phyloP scores from a whole-genome alignment of 176 grass and related monocot species.

The Coix lacrymajobi region DNA sequence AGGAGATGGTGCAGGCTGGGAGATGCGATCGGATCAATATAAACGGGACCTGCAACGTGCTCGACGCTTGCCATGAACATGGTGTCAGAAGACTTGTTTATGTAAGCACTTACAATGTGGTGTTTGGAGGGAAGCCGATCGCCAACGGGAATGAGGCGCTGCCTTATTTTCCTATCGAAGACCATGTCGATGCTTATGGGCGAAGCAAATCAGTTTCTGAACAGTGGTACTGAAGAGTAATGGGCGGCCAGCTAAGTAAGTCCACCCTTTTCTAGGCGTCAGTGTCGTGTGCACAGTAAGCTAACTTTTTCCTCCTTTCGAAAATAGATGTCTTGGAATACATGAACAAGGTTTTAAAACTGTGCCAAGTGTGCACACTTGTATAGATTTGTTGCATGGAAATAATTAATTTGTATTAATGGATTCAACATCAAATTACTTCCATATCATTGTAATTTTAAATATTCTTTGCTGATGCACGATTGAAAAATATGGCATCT shows the following conservation, averaged over 20 bases:
- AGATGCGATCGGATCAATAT: conserved; percentile 66
- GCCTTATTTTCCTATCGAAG: conserved; percentile 78
- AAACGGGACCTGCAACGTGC: conserved; percentile 78
- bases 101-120: conserved; percentile 83
- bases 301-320: background rate
- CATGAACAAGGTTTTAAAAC: background rate
- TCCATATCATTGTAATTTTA: background rate
- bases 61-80: conserved; percentile 69
- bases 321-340: background rate
- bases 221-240: conserved; percentile 81
- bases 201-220: conserved; percentile 84
- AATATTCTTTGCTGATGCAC: background rate
- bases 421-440: background rate
- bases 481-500: background rate
- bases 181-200: conserved; percentile 85
- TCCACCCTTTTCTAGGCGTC: background rate
- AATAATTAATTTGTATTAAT: background rate
- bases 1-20: conserved; percentile 76
- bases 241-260: conserved; percentile 71
- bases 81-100: conserved; percentile 75
- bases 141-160: conserved; percentile 63
- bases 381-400: background rate
- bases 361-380: background rate
- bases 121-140: conserved; percentile 81
- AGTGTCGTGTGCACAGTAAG: background rate